Evolutionary conservation across 106 monocot genomes (phyloP), one percentile per base, ranked within the genome.

Genomic region (Acorus gramineus): DNA sequence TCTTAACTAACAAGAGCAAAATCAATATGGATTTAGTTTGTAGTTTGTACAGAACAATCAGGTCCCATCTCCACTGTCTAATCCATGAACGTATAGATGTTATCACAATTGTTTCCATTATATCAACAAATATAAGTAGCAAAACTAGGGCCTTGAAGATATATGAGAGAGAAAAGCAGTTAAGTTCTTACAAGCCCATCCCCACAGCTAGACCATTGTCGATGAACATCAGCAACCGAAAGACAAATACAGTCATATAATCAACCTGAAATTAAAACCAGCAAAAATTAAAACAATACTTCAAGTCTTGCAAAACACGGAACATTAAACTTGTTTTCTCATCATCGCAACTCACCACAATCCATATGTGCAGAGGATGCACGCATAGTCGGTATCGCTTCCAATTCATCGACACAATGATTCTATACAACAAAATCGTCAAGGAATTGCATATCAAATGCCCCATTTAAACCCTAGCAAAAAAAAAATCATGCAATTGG

Each of bases 141-240:
- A 10, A n/a, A 13, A 13, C 4, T 4, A 55, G 55, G 55, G 9
- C 4, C 13, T 55, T 55, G 55, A 13, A 10, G 4, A 4, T 55
- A 14, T 7, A 63, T 48, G 11, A 42, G 13, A 49, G 47, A 57
- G 10, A 6, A 73, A 57, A 67, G 28, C 46, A 4, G 42, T 7
- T 14, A 6, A 68, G 44, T 59, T 14, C 84, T 90, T 87, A 96
- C 95, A 96, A 84, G 49, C 95, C 95, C 95, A 96, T 90, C 82
- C 95, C 95, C 9, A 87, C 82, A 62, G 95, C 86, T 50, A 96
- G 85, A 3, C 95, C 85, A 71, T 90, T 87, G 74, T 96, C 95
- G 3, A 87, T 55, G 70, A 96, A 96, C 95, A 96, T 87, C 55
- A 96, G 71, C 59, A 96, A 59, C 65, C 95, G 82, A 64, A 96